Percentiles rank a stretch among this genome's conserved stretches.
Evolutionary conservation across 371 early-diverging fungal species (phyloP).

Genomic region (Aphelidium insulamus): DNA sequence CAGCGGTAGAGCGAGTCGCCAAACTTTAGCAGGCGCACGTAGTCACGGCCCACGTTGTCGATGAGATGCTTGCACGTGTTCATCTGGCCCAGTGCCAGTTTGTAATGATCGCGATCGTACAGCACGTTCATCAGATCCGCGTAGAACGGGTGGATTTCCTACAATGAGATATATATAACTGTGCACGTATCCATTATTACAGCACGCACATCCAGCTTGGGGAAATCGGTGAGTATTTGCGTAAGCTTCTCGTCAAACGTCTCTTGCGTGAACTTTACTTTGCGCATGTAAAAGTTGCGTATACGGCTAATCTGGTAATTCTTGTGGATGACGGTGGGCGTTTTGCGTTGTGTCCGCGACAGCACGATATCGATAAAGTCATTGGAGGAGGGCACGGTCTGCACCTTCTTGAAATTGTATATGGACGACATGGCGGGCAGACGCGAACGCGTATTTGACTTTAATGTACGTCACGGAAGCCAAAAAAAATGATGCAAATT

Average conservation of each 20-base stretch:
- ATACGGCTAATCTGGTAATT: slow-evolving; percentile 92
- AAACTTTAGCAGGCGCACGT: slow-evolving; percentile 93
- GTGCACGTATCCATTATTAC: neutral
- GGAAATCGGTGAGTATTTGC: slow-evolving; percentile 88
- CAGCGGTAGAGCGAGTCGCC: slow-evolving; percentile 98
- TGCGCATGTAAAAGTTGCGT: slow-evolving; percentile 98
- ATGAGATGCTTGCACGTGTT: slow-evolving; percentile 93
- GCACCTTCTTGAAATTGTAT: slow-evolving; percentile 96
- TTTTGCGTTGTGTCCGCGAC: slow-evolving; percentile 97
- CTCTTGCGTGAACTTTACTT: slow-evolving; percentile 98
- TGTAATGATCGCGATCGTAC: slow-evolving; percentile 99
- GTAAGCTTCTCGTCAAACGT: slow-evolving; percentile 90
- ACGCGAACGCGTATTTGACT: no score
- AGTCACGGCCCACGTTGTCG: slow-evolving; percentile 92
- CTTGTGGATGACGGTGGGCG: slow-evolving; percentile 96
- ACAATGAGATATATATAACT: no score
- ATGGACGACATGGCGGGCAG: slow-evolving; percentile 24
- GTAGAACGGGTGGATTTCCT: slow-evolving; percentile 99
- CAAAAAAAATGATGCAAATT: no score
- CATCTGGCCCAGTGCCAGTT: slow-evolving; percentile 97
- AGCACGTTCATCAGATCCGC: slow-evolving; percentile 99
- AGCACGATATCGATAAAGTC: slow-evolving; percentile 98
- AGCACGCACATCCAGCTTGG: slow-evolving; percentile 82
- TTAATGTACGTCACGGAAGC: no score
- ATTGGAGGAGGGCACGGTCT: slow-evolving; percentile 75